Conservation (phyloP, 768 basidiomycete species). For the Lyophyllum atratum region DNA sequence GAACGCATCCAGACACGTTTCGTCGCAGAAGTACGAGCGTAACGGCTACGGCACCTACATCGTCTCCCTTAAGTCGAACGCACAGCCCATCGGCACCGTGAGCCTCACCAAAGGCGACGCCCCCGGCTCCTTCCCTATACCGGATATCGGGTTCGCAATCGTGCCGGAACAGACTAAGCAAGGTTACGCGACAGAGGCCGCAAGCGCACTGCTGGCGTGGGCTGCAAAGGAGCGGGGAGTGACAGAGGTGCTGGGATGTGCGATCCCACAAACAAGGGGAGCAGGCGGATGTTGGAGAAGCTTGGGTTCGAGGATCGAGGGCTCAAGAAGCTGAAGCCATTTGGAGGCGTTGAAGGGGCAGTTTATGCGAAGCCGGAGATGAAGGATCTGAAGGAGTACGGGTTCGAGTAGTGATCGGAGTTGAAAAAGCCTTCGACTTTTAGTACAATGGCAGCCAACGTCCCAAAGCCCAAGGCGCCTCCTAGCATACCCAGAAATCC, state of each 20-base stretch:
- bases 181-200: neutral
- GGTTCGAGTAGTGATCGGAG: neutral
- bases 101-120: neutral
- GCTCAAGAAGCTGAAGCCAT: neutral
- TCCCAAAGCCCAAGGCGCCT: constrained; percentile 4
- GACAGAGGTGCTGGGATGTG: neutral
- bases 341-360: neutral
- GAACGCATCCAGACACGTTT: neutral
- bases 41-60: neutral
- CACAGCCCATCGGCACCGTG: neutral
- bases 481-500: constrained; percentile 17
- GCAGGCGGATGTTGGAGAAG: neutral
- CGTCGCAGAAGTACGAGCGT: neutral
- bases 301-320: neutral
- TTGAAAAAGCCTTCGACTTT: neutral
- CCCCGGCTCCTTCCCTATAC: neutral
- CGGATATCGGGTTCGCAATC: neutral
- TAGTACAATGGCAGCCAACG: neutral
- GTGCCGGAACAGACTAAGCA: neutral
- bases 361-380: neutral
- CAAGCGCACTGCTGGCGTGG: neutral
- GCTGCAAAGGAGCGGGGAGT: neutral
- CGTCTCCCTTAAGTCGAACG: neutral
- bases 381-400: neutral
- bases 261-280: neutral